Conservation (phyloP, 2,329 filamentous ascomycete species). For the Sporothrix sp. region DNA sequence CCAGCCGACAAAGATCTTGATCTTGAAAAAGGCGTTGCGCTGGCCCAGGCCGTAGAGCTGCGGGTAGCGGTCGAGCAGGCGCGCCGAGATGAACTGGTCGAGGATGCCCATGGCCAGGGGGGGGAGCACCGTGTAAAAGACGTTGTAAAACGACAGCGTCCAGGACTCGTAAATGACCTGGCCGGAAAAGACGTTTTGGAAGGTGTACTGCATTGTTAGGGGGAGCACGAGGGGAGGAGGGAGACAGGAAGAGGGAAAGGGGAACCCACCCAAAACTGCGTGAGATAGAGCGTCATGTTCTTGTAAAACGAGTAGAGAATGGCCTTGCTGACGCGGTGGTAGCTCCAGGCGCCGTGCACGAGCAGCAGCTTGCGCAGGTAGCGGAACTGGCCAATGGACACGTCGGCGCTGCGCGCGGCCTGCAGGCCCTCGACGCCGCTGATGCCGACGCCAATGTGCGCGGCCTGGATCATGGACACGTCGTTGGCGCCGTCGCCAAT, state of each 20-base stretch:
- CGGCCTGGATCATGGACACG: conserved; percentile 99
- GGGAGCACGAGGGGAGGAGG: neutral
- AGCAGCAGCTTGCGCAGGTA: conserved; percentile 88
- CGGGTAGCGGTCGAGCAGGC: conserved; percentile 87
- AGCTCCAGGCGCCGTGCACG: conserved; percentile 95
- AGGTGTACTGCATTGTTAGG: conserved; percentile 60
- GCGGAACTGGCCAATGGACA: conserved; percentile 91
- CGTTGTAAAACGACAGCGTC: conserved; percentile 99
- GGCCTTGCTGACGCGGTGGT: conserved; percentile 92
- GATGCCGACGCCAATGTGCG: conserved; percentile 95
- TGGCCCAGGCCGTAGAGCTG: conserved; percentile 92
- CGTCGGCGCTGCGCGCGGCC: conserved; percentile 88
- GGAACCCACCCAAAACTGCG: conserved; percentile 84
- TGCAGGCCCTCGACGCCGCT: conserved; percentile 95
- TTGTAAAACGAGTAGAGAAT: conserved; percentile 99
- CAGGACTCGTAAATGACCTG: conserved; percentile 98
- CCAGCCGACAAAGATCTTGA: conserved; percentile 89
- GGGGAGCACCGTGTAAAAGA: conserved; percentile 90
- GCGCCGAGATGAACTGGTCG: conserved; percentile 93
- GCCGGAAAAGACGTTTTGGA: conserved; percentile 96
- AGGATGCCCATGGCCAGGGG: conserved; percentile 93
- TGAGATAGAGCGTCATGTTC: conserved; percentile 97
- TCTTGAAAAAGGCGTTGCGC: conserved; percentile 84
- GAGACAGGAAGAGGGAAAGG: neutral
- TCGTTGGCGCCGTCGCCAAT: conserved; percentile 98